These are phyloP conservation scores for Malus hybrid DNA, from an alignment of 331 rosid species.

Conservation along the genomic window DNA sequence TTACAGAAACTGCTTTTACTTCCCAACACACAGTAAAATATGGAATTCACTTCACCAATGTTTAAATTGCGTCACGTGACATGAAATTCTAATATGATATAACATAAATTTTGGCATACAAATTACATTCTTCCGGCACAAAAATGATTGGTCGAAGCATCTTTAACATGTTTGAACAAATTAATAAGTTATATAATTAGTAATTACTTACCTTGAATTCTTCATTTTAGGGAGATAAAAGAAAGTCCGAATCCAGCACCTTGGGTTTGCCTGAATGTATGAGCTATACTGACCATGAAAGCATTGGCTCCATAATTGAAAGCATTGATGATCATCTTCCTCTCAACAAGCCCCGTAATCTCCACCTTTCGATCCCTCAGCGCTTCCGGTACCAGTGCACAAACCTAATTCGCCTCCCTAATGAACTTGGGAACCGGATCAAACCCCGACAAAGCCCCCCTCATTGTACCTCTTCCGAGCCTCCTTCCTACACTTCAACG, in stretches of 20 bases:
- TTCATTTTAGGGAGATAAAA: conserved; percentile 95
- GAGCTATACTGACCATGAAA: conserved; percentile 54
- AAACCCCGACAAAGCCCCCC: conserved; percentile 57
- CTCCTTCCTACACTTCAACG: conserved; percentile 66
- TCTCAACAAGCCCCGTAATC: conserved; percentile 84
- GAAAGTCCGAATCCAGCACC: conserved; percentile 84
- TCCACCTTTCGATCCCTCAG: conserved; percentile 78
- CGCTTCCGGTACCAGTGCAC: conserved; percentile 58
- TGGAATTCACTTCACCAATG: no score
- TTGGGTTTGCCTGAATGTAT: conserved; percentile 49
- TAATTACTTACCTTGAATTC: conserved; percentile 55
- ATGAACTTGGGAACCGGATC: conserved; percentile 61
- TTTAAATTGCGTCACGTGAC: no score
- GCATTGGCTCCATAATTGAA: conserved; percentile 90
- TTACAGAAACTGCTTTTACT: no score
- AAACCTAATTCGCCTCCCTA: conserved; percentile 56
- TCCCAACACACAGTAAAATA: no score
- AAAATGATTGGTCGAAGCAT: no score
- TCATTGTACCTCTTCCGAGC: conserved; percentile 60
- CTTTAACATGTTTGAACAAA: no score
- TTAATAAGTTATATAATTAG: not conserved
- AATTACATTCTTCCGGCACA: no score
- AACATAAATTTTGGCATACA: no score
- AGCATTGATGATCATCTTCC: conserved; percentile 92
- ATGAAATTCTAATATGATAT: no score